Base-by-base conservation (phyloP, 176 grass and related monocot species). In the Thalia dealbata region DNA sequence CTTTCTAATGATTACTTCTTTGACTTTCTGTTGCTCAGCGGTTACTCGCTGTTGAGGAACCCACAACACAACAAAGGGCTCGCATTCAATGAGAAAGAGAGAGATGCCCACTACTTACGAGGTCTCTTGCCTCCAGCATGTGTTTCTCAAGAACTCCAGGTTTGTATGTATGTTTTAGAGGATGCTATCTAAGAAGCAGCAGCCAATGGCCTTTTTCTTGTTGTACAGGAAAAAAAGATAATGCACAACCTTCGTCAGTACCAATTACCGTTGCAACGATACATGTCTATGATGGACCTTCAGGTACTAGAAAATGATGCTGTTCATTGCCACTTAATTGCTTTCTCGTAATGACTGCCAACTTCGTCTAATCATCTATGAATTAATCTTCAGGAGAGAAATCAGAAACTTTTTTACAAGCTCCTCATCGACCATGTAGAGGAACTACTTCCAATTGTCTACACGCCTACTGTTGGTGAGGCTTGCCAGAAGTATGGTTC, bases 371-470 rank as follows among this genome's bases (percentile, higher is more conserved):
- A 32, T 79, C 64, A 73, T 67, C 1, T 4, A 44, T 76, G 2
- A 77, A 88, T 23, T 14, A 2, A 80, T 83, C 78, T 86, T 62
- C 76, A 99, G 90, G 90, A 99, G 77, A 64, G 87, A 60, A 99
- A 99, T 75, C 87, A 93, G 77, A 99, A 90, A 69, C 87, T 99
- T 51, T 99, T 99, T 78, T 93, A 99, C 82, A 99, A 99, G 69
- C 75, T 99, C 56, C 87, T 93, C 5, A 83, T 93, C 19, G 85
- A 93, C 62, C 90, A 99, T 75, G 90, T 99, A 3, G 95, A 99
- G 74, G 95, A 99, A 69, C 82, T 93, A 22, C 95, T 99, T 72
- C 95, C 95, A 10, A 61, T 99, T 62, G 95, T 99, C 24, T 97
- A 97, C 71, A 97, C 95, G 24, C 95, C 95, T 58, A 97, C 95